Evolutionary conservation across 2,329 filamentous ascomycete species (phyloP), one percentile per base, ranked within the genome.

Genomic region (Penicillium sp.): DNA sequence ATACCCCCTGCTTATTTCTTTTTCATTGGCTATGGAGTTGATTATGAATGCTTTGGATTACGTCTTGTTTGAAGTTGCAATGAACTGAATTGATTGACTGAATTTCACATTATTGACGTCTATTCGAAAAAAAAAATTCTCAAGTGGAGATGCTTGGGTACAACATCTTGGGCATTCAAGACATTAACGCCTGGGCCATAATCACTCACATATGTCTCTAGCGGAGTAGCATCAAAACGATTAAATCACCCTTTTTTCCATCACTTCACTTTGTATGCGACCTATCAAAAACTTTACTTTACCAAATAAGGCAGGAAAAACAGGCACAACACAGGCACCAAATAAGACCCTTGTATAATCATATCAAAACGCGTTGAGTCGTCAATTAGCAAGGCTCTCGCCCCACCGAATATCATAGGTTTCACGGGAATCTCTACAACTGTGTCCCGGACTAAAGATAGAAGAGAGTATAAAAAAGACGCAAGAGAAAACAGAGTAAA

Each of bases 341-440:
- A 6, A 40, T 14, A 6, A 14, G n/a, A 25, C 37, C 30, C 28
- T 40, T 26, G 49, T 14, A 43, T 49, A 19, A 43, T 53, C 42
- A 52, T 58, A 28, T 55, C 55, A 57, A 51, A 52, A 25, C 45
- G 37, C 59, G 45, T 64, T 16, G 52, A 48, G 53, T 61, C 43
- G 43, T 60, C 51, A 59, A 45, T 30, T 51, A 59, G 46, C 26
- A 48, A 48, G 45, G 38, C 48, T 52, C 14, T 30, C 45, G 22
- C 37, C 51, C 14, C 35, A n/a, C 45, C 33, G 38, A n/a, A 25
- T 30, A 22, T 51, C 30, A 30, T 33, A 33, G 30, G 30, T 43
- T 60, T 38, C 48, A 58, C 57, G 45, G 61, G 59, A 57, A 52
- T 64, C 62, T 59, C 58, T 40, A 56, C 37, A 48, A 59, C 55